Evolutionary conservation across 345 rosid genomes (phyloP).

Genomic region (Citrus reticulata): DNA sequence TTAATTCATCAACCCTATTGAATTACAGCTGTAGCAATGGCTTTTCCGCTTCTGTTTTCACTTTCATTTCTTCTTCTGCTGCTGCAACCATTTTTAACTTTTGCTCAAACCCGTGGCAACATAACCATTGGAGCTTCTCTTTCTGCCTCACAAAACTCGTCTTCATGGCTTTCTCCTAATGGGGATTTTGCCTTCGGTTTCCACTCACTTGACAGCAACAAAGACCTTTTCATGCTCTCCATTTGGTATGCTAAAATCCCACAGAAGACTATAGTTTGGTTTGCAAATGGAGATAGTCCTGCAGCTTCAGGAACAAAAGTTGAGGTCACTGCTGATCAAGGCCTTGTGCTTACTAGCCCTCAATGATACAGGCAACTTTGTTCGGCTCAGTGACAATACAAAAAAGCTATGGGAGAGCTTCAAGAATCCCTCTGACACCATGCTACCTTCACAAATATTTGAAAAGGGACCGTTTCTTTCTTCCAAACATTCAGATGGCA

Average conservation of each 20-base stretch:
- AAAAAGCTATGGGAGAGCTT: conserved; percentile 29
- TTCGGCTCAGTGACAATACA: neutral
- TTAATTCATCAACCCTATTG: neutral
- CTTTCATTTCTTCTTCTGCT: neutral
- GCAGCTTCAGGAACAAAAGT: conserved; percentile 18
- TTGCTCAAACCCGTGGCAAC: neutral
- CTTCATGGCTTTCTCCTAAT: conserved; percentile 26
- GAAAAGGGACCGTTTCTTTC: neutral
- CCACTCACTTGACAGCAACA: neutral
- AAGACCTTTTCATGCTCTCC: conserved; percentile 21
- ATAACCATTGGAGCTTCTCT: neutral
- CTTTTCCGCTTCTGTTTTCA: neutral
- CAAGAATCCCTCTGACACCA: conserved; percentile 27
- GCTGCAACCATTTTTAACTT: neutral
- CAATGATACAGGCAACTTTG: conserved; percentile 22
- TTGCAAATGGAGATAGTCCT: neutral
- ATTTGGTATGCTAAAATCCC: conserved; percentile 32
- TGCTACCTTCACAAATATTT: conserved; percentile 23
- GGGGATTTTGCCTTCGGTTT: conserved; percentile 33
- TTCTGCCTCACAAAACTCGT: neutral
- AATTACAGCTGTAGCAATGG: neutral
- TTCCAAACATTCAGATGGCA: conserved; percentile 9
- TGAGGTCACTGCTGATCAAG: conserved; percentile 12
- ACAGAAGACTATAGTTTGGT: conserved; percentile 22
- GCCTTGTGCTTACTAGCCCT: conserved; percentile 13